A percentile compares a stretch with the other conserved stretches of the same genome.
Evolutionary conservation across 2,329 filamentous ascomycete species (phyloP).

Genomic region (Sporothrix inflata): DNA sequence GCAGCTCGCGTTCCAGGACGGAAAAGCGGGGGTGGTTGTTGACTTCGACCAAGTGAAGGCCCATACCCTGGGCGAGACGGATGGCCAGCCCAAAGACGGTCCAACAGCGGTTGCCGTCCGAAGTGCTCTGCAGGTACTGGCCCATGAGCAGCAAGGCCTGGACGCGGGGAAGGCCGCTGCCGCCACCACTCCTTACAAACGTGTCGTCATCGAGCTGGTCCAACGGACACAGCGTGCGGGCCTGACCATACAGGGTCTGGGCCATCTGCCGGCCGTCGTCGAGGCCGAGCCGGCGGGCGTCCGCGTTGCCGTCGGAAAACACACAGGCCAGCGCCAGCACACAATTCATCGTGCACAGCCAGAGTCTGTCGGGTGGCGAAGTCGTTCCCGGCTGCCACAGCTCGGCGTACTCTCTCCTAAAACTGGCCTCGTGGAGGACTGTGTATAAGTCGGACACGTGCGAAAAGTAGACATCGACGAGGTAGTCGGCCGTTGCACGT

Average conservation of each 20-base stretch:
- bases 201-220: neutral
- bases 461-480: slow-evolving; percentile 25
- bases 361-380: neutral
- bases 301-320: neutral
- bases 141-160: slow-evolving; percentile 27
- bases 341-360: slow-evolving; percentile 18
- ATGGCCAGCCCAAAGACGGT: slow-evolving; percentile 25
- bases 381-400: slow-evolving; percentile 9
- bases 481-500: slow-evolving; percentile 21
- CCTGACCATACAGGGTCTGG: slow-evolving; percentile 19
- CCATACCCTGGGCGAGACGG: slow-evolving; percentile 22
- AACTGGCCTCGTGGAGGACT: slow-evolving; percentile 20
- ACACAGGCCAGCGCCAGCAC: slow-evolving; percentile 22
- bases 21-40: slow-evolving; percentile 17
- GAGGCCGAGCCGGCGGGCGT: neutral
- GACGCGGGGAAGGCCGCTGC: neutral
- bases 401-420: slow-evolving; percentile 12
- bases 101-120: slow-evolving; percentile 19
- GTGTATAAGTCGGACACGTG: slow-evolving; percentile 18
- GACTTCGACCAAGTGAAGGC: slow-evolving; percentile 18
- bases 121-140: slow-evolving; percentile 25
- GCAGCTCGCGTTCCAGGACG: slow-evolving; percentile 15
- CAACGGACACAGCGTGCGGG: slow-evolving; percentile 5
- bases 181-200: neutral
- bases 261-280: slow-evolving; percentile 8